phyloP scores from a whole-genome alignment of 2,329 filamentous ascomycete genomes.

The Cercospora sesami region DNA sequence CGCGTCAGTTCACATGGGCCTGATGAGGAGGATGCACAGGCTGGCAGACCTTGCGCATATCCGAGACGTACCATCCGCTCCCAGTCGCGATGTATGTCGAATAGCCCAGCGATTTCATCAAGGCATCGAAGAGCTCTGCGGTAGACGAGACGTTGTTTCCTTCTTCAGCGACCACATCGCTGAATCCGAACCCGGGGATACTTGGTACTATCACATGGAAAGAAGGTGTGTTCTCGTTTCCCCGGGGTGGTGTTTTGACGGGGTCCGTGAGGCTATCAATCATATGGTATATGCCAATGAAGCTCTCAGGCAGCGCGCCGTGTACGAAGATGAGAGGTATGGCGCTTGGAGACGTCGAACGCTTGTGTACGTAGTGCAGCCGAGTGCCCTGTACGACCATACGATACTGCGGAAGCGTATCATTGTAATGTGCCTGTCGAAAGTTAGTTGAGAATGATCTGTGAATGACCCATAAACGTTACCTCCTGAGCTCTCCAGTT shows the following conservation, averaged over 20 bases:
- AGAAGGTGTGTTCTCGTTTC: slow-evolving; percentile 42
- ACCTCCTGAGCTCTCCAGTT: slow-evolving; percentile 62
- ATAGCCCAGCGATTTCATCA: slow-evolving; percentile 65
- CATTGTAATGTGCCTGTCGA: slow-evolving; percentile 52
- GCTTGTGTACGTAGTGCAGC: slow-evolving; percentile 65
- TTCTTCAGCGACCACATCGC: slow-evolving; percentile 58
- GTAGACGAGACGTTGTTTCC: slow-evolving; percentile 54
- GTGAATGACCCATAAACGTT: neutral
- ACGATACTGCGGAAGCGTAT: slow-evolving; percentile 63
- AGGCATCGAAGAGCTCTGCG: slow-evolving; percentile 56
- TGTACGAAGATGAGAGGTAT: slow-evolving; percentile 65
- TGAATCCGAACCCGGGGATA: slow-evolving; percentile 67
- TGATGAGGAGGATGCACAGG: neutral
- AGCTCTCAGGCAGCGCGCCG: slow-evolving; percentile 62
- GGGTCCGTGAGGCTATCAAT: slow-evolving; percentile 58
- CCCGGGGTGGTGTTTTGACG: slow-evolving; percentile 41
- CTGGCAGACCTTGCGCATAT: neutral
- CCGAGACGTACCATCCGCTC: slow-evolving; percentile 48
- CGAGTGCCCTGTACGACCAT: slow-evolving; percentile 54
- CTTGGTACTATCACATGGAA: slow-evolving; percentile 69
- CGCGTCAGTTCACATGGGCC: neutral
- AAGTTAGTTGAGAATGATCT: neutral
- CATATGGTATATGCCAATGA: slow-evolving; percentile 60
- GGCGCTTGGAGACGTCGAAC: slow-evolving; percentile 55
- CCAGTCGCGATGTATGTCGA: slow-evolving; percentile 59